phyloP scores from a whole-genome alignment of 1,284 basidiomycete species.

The Exsudoporus floridanus region DNA sequence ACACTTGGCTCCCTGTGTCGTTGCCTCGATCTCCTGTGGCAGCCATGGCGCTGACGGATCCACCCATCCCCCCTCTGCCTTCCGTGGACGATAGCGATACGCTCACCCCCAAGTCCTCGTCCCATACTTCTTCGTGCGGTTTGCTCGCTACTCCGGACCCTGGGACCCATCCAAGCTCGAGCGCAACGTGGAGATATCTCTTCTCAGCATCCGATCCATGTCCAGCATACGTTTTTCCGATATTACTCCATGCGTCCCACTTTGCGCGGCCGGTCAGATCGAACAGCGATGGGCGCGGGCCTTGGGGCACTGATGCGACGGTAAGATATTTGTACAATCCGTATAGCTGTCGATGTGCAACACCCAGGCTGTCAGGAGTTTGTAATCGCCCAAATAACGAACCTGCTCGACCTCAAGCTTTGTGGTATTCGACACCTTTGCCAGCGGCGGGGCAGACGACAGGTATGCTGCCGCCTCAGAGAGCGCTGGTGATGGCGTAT shows the following conservation, averaged over 20 bases:
- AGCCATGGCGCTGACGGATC: conserved; percentile 61
- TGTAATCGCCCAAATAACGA: conserved; percentile 20
- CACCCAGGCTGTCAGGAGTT: conserved; percentile 32
- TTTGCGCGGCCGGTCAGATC: conserved; percentile 81
- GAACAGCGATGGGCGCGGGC: conserved; percentile 75
- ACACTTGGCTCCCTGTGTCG: conserved; percentile 35
- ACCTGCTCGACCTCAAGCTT: conserved; percentile 70
- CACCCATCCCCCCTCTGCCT: conserved; percentile 54
- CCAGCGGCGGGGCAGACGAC: conserved; percentile 52
- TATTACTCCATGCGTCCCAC: conserved; percentile 79
- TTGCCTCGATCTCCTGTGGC: conserved; percentile 36
- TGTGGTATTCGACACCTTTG: conserved; percentile 52
- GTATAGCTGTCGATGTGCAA: conserved; percentile 66
- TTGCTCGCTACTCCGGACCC: conserved; percentile 22
- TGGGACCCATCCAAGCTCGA: conserved; percentile 65
- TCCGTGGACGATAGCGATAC: conserved; percentile 29
- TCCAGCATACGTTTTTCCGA: conserved; percentile 51
- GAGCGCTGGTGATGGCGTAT: conserved; percentile 52
- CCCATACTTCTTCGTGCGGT: conserved; percentile 36
- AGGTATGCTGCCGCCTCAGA: conserved; percentile 63
- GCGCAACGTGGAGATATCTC: conserved; percentile 73
- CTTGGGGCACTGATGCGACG: conserved; percentile 52
- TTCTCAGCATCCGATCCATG: conserved; percentile 47
- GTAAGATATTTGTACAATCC: conserved; percentile 82
- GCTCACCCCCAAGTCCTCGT: conserved; percentile 38